Percentiles rank a stretch among this genome's conserved stretches.
Evolutionary conservation across 805 yeast genomes (phyloP).

Genomic region (Wickerhamomyces subpelliculosus): DNA sequence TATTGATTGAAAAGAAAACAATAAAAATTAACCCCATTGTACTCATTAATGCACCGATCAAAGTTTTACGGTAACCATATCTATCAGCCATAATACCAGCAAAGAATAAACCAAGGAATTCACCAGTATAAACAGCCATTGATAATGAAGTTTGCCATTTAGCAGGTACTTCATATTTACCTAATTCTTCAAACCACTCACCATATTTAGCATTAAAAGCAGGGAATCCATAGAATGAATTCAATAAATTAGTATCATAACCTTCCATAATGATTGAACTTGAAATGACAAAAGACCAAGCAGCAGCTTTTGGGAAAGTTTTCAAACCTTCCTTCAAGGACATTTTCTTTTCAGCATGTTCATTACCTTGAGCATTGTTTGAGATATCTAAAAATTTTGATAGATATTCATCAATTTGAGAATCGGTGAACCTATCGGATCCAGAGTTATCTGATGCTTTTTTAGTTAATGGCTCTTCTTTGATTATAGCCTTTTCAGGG

Average conservation of each 20-base stretch:
- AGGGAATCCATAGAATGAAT: constrained; percentile 18
- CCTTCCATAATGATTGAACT: constrained; percentile 20
- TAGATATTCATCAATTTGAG: constrained; percentile 9
- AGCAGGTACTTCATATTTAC: constrained; percentile 28
- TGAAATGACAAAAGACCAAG: constrained; percentile 15
- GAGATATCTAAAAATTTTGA: constrained; percentile 15
- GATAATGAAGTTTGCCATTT: constrained; percentile 39
- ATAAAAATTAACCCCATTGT: constrained; percentile 32
- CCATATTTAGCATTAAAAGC: constrained; percentile 14
- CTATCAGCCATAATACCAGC: constrained; percentile 24
- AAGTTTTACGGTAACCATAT: constrained; percentile 29
- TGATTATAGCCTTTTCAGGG: neutral
- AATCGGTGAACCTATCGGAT: neutral
- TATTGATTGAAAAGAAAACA: constrained; percentile 32
- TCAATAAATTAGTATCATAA: constrained; percentile 15
- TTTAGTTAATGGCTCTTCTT: constrained; percentile 4
- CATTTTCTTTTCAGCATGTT: constrained; percentile 8
- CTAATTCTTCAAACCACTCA: constrained; percentile 19
- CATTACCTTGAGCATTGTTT: constrained; percentile 11
- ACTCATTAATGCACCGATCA: constrained; percentile 23
- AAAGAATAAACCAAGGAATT: constrained; percentile 24
- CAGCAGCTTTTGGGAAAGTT: constrained; percentile 22
- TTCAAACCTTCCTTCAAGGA: constrained; percentile 11
- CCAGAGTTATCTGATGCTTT: constrained; percentile 4
- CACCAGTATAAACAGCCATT: constrained; percentile 25